Conservation (phyloP, 192 early-diverging fungal species). For the Ambispora gerdemannii region DNA sequence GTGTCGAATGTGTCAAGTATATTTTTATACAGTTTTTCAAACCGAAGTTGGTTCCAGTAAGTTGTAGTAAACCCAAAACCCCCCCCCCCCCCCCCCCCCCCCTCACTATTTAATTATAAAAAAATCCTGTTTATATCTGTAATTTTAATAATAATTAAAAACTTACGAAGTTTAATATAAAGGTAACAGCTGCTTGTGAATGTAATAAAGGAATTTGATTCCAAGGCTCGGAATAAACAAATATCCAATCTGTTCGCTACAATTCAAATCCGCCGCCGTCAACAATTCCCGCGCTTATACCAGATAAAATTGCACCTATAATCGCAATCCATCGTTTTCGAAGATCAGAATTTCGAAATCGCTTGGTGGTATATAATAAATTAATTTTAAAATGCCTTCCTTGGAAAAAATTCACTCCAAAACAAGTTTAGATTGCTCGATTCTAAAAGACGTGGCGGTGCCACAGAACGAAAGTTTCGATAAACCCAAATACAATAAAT, state of each 20-base stretch:
- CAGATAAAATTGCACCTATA: constrained; percentile 58
- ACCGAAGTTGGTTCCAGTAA: no score
- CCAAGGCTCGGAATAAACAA: constrained; percentile 73
- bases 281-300: constrained; percentile 64
- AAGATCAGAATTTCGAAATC: constrained; percentile 49
- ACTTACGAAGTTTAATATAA: constrained; percentile 68
- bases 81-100: no score
- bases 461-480: constrained; percentile 65
- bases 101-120: no score
- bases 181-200: constrained; percentile 75
- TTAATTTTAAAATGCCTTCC: constrained; percentile 60
- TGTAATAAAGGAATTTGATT: constrained; percentile 65
- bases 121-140: no score
- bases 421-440: constrained; percentile 57
- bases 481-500: constrained; percentile 52
- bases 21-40: no score
- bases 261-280: constrained; percentile 48
- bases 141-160: no score
- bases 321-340: constrained; percentile 63
- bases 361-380: constrained; percentile 72
- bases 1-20: no score
- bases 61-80: no score
- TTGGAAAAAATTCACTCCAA: constrained; percentile 60
- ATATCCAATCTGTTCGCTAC: constrained; percentile 54
- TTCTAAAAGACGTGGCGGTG: constrained; percentile 62